A percentile compares a stretch with the other conserved stretches of the same genome.
Conservation (phyloP, 129 eudicot genomes). For the Ambrosia artemisiifolia region DNA sequence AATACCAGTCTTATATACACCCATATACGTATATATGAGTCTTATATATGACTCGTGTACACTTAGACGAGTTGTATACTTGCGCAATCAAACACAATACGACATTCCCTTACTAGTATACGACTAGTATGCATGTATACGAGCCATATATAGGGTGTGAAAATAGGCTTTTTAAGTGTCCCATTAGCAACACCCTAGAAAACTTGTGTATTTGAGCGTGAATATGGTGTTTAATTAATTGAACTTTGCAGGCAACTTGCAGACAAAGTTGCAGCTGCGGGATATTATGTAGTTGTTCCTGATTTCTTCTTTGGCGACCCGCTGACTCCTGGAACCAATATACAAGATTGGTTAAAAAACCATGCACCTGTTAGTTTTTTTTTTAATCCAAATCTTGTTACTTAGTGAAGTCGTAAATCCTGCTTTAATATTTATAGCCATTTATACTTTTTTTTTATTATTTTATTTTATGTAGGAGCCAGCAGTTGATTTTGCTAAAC, state of each 20-base stretch:
- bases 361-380: slow-evolving; percentile 56
- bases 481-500: slow-evolving; percentile 11
- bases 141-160: too few species aligned
- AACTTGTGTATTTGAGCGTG: background rate
- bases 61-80: too few species aligned
- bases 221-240: background rate
- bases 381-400: slow-evolving; percentile 12
- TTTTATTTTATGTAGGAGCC: slow-evolving; percentile 9
- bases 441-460: background rate
- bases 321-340: slow-evolving; percentile 15
- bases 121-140: too few species aligned
- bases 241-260: slow-evolving; percentile 63
- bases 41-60: too few species aligned
- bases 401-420: background rate
- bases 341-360: slow-evolving; percentile 46
- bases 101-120: too few species aligned
- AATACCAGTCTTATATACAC: too few species aligned
- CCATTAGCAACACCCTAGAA: too few species aligned
- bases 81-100: too few species aligned
- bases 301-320: slow-evolving; percentile 71
- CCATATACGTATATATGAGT: too few species aligned
- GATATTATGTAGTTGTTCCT: slow-evolving; percentile 76
- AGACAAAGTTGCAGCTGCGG: slow-evolving; percentile 69
- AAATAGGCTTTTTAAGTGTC: too few species aligned
- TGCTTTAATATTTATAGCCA: background rate